A percentile compares a stretch with the other conserved stretches of the same genome.
phyloP scores from a whole-genome alignment of 768 basidiomycete species.

The Pleurotus citrinopileatus region DNA sequence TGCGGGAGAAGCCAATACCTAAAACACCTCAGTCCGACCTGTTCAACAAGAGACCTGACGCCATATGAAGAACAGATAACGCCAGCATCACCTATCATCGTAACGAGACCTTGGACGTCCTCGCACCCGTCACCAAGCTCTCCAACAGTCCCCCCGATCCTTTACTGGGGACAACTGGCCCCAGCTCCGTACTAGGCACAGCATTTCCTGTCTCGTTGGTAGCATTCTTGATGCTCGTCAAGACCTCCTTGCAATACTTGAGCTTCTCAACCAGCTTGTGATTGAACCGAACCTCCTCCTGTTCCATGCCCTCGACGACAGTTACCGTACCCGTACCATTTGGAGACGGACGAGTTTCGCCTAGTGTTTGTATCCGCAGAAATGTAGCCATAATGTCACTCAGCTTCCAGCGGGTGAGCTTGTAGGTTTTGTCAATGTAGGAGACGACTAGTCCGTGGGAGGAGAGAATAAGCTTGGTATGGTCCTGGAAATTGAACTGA shows the following conservation, averaged over 20 bases:
- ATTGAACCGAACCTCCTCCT: constrained; percentile 58
- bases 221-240: constrained; percentile 65
- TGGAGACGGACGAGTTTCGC: constrained; percentile 15
- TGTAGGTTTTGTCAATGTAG: constrained; percentile 89
- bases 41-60: background rate
- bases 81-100: constrained; percentile 14
- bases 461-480: constrained; percentile 90
- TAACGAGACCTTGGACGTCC: constrained; percentile 19
- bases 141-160: constrained; percentile 12
- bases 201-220: constrained; percentile 35
- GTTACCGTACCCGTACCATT: background rate
- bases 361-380: constrained; percentile 26
- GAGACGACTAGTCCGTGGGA: constrained; percentile 76
- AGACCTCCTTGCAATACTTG: constrained; percentile 84
- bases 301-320: constrained; percentile 33
- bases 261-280: constrained; percentile 74
- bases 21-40: background rate
- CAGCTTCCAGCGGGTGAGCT: constrained; percentile 69
- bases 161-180: background rate
- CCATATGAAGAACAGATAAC: background rate
- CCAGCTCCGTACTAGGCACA: constrained; percentile 14
- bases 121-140: constrained; percentile 15
- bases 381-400: constrained; percentile 65
- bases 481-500: constrained; percentile 99
- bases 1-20: too few species aligned